Base-by-base conservation (phyloP, 208 protist species). In the Porcisia hertigi region DNA sequence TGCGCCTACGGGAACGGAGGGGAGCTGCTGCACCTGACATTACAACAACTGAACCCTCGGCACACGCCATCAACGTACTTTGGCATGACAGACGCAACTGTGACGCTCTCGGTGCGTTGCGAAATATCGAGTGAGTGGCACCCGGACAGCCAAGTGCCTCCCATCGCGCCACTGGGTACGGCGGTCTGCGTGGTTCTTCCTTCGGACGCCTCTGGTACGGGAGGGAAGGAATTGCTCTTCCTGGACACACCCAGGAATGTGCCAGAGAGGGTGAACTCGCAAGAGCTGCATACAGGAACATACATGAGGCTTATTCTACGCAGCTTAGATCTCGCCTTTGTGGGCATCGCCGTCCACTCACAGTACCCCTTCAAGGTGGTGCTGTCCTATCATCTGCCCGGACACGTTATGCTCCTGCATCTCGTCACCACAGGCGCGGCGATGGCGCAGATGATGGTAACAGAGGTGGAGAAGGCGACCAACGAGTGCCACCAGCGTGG, bases 101-200 rank as follows among this genome's bases (percentile, higher is more conserved):
- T 59, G 11, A 54, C 41, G 4, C 66, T 82, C 7, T 77, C 78
- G 2, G 60, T 63, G 3, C 71, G 80, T 54, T 89, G 85, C 70
- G 88, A 92, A 75, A 69, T 92, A 62, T 76, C 83, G 0, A 82
- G 81, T n/a, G 83, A 83, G 54, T 81, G 76, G 41, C 72, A 84
- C 69, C 25, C 60, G 4, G 67, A 77, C 63, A 30, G 52, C 34
- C 49, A 60, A 14, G 63, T 66, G 25, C 49, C 72, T 11, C 66
- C 69, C 49, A 82, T 73, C 41, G 76, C 69, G 0, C 75, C 81
- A 36, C 72, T 79, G 4, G 88, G 88, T 39, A 87, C 83, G 5
- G 62, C 83, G 55, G 73, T 92, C 72, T 84, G 83, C 43, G 70
- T 90, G 45, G 71, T 84, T 9, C 39, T 82, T 2, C 78, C 72